Evolutionary conservation across 2,329 filamentous ascomycete species (phyloP).

Genomic region (Diplodia mutila): DNA sequence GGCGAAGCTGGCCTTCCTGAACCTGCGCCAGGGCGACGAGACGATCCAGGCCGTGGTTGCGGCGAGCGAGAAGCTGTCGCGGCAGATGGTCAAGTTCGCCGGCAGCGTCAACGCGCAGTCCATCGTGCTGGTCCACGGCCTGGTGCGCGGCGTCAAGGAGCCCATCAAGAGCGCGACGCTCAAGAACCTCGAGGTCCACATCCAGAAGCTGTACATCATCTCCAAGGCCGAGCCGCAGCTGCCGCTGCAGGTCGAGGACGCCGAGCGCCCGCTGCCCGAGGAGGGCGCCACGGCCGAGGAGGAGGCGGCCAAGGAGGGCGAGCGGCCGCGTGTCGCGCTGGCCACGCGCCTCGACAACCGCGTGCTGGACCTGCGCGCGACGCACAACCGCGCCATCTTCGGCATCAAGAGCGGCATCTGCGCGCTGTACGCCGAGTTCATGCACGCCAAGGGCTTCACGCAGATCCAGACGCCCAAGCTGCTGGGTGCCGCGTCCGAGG

Average conservation of each 20-base stretch:
- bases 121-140: conserved; percentile 78
- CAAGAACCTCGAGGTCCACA: conserved; percentile 80
- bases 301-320: conserved; percentile 51
- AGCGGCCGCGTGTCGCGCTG: conserved; percentile 74
- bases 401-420: conserved; percentile 67
- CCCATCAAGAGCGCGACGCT: conserved; percentile 87
- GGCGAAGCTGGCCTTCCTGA: conserved; percentile 89
- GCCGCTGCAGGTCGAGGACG: conserved; percentile 62
- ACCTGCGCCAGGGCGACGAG: conserved; percentile 75
- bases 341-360: conserved; percentile 88
- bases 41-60: conserved; percentile 81
- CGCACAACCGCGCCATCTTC: conserved; percentile 89
- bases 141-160: conserved; percentile 79
- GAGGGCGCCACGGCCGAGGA: conserved; percentile 53
- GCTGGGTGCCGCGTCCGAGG: conserved; percentile 87
- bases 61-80: conserved; percentile 65
- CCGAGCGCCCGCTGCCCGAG: conserved; percentile 53
- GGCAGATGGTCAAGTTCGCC: conserved; percentile 95
- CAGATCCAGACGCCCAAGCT: conserved; percentile 89
- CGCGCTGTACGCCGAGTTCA: conserved; percentile 76
- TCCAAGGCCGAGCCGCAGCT: conserved; percentile 64
- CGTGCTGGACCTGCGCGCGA: conserved; percentile 87
- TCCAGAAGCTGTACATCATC: conserved; percentile 81
- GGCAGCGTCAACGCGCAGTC: conserved; percentile 76
- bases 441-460: conserved; percentile 73